Evolutionary conservation across 495 filamentous ascomycete genomes (phyloP).

Genomic region (Penicillium paxilli): DNA sequence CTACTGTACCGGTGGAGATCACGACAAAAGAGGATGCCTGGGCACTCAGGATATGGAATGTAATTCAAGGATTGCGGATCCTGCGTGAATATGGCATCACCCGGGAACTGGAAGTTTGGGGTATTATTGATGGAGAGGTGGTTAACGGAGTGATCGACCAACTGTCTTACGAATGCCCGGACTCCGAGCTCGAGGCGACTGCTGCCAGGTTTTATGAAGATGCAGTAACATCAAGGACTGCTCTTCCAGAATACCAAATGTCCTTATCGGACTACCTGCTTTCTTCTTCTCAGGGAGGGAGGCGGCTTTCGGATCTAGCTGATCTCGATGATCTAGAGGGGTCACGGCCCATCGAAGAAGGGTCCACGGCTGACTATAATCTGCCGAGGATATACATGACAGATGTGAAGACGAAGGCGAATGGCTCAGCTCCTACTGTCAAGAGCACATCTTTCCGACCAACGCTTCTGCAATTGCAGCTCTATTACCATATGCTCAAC

Average conservation of each 20-base stretch:
- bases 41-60: slow-evolving; percentile 87
- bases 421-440: slow-evolving; percentile 58
- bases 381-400: slow-evolving; percentile 67
- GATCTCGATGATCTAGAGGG: slow-evolving; percentile 6
- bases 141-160: slow-evolving; percentile 91
- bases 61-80: slow-evolving; percentile 79
- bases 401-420: slow-evolving; percentile 83
- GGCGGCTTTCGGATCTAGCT: slow-evolving; percentile 33
- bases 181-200: slow-evolving; percentile 62
- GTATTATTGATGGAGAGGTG: slow-evolving; percentile 74
- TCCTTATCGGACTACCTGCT: slow-evolving; percentile 52
- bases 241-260: slow-evolving; percentile 53
- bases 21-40: slow-evolving; percentile 76
- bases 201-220: slow-evolving; percentile 37
- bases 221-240: slow-evolving; percentile 30
- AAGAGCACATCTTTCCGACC: slow-evolving; percentile 68
- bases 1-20: slow-evolving; percentile 69
- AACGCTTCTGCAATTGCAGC: slow-evolving; percentile 81
- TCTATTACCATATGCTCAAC: slow-evolving; percentile 86
- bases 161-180: slow-evolving; percentile 74
- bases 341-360: slow-evolving; percentile 4
- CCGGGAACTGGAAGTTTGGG: slow-evolving; percentile 93
- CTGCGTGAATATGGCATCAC: slow-evolving; percentile 79
- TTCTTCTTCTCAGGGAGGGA: slow-evolving; percentile 41
- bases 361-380: slow-evolving; percentile 24